Base-by-base conservation (phyloP, 306 rosid species). In the Biancaea sappan region DNA sequence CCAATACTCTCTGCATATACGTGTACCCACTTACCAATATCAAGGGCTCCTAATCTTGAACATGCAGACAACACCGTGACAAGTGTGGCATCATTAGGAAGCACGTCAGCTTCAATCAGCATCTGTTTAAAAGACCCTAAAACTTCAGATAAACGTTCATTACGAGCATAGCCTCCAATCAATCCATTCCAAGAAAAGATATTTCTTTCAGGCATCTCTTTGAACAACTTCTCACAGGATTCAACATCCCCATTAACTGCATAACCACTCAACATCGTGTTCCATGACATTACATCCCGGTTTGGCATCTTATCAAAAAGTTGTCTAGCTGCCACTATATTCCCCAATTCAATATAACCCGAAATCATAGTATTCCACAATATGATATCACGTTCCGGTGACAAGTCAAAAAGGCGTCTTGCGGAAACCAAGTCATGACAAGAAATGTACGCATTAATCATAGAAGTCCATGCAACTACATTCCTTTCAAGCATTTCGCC, bases 31-130 rank as follows among this genome's bases (percentile, higher is more conserved):
- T 80, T 92, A 73, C 96, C 92, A 77, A 90, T 79, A 77, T 88
- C 96, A 84, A 90, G 94, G 44, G 92, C 90, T 63, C 98, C 94
- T 68, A 92, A 67, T 75, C 92, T 90, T 38, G 94, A 88, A 81
- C 98, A 90, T 0, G 91, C 81, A 1, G 94, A 84, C 54, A 92
- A 28, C 53, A 85, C 91, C 0, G 70, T 83, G 10, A 86, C 90
- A 66, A 92, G 72, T 2, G 94, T 88, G 71, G 85, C 90, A 76
- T 92, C 88, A 38, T 90, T 92, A 44, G 98, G 98, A 77, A 83
- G 69, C 54, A 87, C 82, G 12, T 47, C 52, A 40, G 73, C 84
- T 54, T 84, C 90, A 6, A 59, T 60, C 75, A 90, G 76, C 96
- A 92, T 87, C 59, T 52, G 50, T 76, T 92, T 85, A 84, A 90